phyloP scores from a whole-genome alignment of 2,329 filamentous ascomycete species.

The Botryotinia convoluta region DNA sequence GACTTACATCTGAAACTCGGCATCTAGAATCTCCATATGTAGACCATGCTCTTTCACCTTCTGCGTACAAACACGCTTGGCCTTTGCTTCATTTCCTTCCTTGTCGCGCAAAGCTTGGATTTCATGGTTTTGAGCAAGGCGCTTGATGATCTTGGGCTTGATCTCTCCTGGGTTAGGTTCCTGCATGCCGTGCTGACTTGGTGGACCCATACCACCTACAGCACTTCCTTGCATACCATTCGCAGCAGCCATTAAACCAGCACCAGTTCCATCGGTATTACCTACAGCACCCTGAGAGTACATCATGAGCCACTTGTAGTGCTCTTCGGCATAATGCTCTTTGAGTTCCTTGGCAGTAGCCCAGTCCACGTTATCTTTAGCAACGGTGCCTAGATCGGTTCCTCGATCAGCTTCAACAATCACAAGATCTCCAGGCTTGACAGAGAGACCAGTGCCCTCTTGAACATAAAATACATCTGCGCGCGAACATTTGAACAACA shows the following conservation, averaged over 20 bases:
- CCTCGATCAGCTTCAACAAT: constrained; percentile 97
- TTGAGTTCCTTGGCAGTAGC: constrained; percentile 85
- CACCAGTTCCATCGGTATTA: constrained; percentile 58
- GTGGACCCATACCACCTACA: constrained; percentile 75
- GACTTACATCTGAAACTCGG: constrained; percentile 95
- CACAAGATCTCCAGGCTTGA: constrained; percentile 89
- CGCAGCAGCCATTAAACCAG: constrained; percentile 61
- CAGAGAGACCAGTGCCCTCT: constrained; percentile 86
- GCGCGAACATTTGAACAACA: constrained; percentile 93
- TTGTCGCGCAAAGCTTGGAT: constrained; percentile 88
- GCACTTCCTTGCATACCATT: constrained; percentile 66
- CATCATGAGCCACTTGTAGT: constrained; percentile 99
- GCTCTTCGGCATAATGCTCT: constrained; percentile 88
- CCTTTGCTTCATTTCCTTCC: constrained; percentile 95
- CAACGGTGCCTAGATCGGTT: constrained; percentile 90
- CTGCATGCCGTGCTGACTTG: constrained; percentile 69
- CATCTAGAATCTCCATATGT: constrained; percentile 98
- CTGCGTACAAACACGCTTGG: constrained; percentile 92
- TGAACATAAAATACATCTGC: constrained; percentile 97
- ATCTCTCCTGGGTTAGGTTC: constrained; percentile 72
- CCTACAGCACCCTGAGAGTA: constrained; percentile 78
- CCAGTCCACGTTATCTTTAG: constrained; percentile 83
- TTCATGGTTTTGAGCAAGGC: constrained; percentile 87
- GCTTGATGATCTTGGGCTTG: constrained; percentile 95
- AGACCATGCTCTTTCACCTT: constrained; percentile 93